phyloP scores from a whole-genome alignment of 2,329 filamentous ascomycete species.

The Ophiostoma sp. region DNA sequence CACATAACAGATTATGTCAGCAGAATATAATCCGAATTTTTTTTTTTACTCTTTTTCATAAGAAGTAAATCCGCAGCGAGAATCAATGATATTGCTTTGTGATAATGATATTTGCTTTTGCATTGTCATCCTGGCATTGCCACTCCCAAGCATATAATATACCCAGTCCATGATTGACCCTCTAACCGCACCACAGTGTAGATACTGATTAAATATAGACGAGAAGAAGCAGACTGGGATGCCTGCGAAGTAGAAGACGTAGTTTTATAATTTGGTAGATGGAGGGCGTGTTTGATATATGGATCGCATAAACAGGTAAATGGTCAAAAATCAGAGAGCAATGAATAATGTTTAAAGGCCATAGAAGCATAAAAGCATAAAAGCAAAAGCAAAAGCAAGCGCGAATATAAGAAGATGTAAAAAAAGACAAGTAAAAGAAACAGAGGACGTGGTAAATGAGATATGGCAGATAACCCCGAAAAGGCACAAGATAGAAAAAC shows the following conservation, averaged over 20 bases:
- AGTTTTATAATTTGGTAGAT: neutral
- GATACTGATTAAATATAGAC: neutral
- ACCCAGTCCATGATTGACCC: neutral
- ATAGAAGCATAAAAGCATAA: neutral
- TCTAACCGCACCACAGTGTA: neutral
- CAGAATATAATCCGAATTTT: neutral
- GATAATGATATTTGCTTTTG: neutral
- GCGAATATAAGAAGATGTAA: constrained; percentile 10
- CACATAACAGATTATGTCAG: neutral
- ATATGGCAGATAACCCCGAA: constrained; percentile 2
- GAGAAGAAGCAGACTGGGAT: neutral
- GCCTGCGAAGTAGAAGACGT: neutral
- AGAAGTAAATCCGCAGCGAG: too few species aligned
- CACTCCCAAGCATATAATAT: neutral
- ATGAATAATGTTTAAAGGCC: neutral
- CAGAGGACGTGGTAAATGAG: neutral
- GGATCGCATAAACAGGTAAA: neutral
- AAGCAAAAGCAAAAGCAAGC: neutral
- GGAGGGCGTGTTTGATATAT: neutral
- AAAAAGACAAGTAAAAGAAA: constrained; percentile 13
- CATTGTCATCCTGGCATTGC: neutral
- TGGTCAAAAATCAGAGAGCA: neutral
- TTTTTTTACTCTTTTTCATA: too few species aligned
- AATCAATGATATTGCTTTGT: neutral
- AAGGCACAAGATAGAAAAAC: constrained; percentile 19